Evolutionary conservation across 768 basidiomycete species (phyloP).

Genomic region (Zangia roseola): DNA sequence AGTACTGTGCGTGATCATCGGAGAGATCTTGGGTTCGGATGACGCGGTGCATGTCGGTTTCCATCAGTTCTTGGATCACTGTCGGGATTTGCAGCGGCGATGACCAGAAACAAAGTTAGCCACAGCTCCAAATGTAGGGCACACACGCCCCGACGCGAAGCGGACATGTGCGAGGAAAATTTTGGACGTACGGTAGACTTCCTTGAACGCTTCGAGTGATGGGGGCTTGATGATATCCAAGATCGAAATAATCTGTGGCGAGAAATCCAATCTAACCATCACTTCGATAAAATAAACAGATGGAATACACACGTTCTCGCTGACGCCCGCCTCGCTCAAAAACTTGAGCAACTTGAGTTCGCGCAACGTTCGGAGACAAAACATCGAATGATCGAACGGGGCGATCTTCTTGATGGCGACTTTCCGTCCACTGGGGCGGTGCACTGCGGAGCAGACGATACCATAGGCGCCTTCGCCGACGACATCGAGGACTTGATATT

Average conservation of each 20-base stretch:
- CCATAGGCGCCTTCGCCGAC: slow-evolving; percentile 94
- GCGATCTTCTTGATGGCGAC: slow-evolving; percentile 98
- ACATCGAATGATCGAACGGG: slow-evolving; percentile 95
- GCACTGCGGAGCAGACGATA: slow-evolving; percentile 91
- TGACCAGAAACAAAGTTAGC: background rate
- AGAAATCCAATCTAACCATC: background rate
- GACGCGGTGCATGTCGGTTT: slow-evolving; percentile 96
- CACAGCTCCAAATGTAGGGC: background rate
- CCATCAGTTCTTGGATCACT: slow-evolving; percentile 93
- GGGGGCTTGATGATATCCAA: slow-evolving; percentile 85
- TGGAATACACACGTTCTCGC: slow-evolving; percentile 65
- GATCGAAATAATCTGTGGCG: slow-evolving; percentile 76
- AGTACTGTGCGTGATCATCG: slow-evolving; percentile 94
- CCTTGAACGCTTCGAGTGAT: slow-evolving; percentile 80
- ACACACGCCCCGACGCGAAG: background rate
- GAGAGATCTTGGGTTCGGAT: slow-evolving; percentile 93
- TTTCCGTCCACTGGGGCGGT: slow-evolving; percentile 81
- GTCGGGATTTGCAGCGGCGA: slow-evolving; percentile 3
- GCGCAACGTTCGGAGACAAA: slow-evolving; percentile 85
- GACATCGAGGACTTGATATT: slow-evolving; percentile 84
- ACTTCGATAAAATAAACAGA: background rate
- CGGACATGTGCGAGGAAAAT: background rate
- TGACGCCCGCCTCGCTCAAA: slow-evolving; percentile 82
- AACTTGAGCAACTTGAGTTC: slow-evolving; percentile 85
- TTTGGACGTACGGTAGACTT: slow-evolving; percentile 65